Percentiles rank a stretch among this genome's conserved stretches.
These are phyloP conservation scores for Sporisorium iseilematis-ciliati DNA, from an alignment of 1,284 basidiomycete species.

Conservation along the genomic window DNA sequence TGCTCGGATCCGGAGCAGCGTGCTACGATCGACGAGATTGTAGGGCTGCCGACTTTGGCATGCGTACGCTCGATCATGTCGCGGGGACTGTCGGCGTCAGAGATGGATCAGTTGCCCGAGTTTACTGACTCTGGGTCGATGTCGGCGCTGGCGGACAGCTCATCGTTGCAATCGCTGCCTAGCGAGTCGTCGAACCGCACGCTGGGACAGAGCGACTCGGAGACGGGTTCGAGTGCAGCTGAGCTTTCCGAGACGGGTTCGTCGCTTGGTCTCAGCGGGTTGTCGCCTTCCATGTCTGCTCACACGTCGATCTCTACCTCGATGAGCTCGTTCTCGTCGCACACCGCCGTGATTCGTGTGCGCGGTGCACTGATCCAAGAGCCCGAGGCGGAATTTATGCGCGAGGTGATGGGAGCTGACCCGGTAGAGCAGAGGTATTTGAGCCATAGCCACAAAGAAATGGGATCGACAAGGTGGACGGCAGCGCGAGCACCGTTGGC, in stretches of 20 bases:
- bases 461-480: constrained; percentile 8
- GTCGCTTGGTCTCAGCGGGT: constrained; percentile 37
- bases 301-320: constrained; percentile 33
- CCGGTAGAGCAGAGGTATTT: constrained; percentile 18
- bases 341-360: constrained; percentile 44
- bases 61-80: constrained; percentile 58
- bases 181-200: constrained; percentile 39
- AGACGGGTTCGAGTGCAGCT: constrained; percentile 24
- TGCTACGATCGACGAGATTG: constrained; percentile 57
- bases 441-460: not conserved
- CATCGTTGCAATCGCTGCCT: constrained; percentile 28
- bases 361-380: constrained; percentile 67
- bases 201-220: constrained; percentile 30
- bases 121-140: constrained; percentile 43
- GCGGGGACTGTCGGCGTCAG: constrained; percentile 52
- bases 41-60: constrained; percentile 48
- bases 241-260: constrained; percentile 34
- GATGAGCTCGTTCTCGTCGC: constrained; percentile 28
- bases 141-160: constrained; percentile 29
- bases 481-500: constrained; percentile 10
- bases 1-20: constrained; percentile 53
- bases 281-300: constrained; percentile 25
- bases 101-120: constrained; percentile 67
- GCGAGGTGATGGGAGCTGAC: constrained; percentile 54
- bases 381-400: constrained; percentile 60